These are phyloP conservation scores for Nicotiana noctiflora DNA, from an alignment of 257 asterid species.

Conservation along the genomic window DNA sequence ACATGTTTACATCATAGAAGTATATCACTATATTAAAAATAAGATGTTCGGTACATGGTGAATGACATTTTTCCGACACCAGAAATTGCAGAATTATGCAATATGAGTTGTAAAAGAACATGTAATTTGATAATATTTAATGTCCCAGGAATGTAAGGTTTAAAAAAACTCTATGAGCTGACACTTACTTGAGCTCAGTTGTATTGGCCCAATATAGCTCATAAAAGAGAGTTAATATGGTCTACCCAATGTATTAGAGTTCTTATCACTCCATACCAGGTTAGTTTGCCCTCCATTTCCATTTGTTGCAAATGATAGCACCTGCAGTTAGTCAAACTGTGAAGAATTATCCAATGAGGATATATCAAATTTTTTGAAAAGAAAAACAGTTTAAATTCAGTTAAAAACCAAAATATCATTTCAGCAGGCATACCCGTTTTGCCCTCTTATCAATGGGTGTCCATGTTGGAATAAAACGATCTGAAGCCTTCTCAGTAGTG, in stretches of 20 bases:
- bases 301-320: conserved; percentile 57
- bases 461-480: conserved; percentile 36
- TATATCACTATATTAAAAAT: neutral
- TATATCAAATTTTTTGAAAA: neutral
- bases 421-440: conserved; percentile 48
- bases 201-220: neutral
- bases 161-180: neutral
- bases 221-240: conserved; percentile 27
- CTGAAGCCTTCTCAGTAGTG: conserved; percentile 40
- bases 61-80: neutral
- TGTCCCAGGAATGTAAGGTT: conserved; percentile 5
- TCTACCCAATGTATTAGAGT: conserved; percentile 36
- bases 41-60: neutral
- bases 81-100: neutral
- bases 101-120: neutral
- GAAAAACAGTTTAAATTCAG: neutral
- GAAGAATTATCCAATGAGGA: conserved; percentile 10
- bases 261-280: conserved; percentile 67
- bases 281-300: conserved; percentile 88
- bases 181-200: neutral
- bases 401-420: conserved; percentile 8
- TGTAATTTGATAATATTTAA: conserved; percentile 5
- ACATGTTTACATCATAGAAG: neutral
- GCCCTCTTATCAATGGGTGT: conserved; percentile 91
- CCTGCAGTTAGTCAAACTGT: conserved; percentile 45